Evolutionary conservation across 805 yeast genomes (phyloP).

Genomic region (Yamadazyma sp.): DNA sequence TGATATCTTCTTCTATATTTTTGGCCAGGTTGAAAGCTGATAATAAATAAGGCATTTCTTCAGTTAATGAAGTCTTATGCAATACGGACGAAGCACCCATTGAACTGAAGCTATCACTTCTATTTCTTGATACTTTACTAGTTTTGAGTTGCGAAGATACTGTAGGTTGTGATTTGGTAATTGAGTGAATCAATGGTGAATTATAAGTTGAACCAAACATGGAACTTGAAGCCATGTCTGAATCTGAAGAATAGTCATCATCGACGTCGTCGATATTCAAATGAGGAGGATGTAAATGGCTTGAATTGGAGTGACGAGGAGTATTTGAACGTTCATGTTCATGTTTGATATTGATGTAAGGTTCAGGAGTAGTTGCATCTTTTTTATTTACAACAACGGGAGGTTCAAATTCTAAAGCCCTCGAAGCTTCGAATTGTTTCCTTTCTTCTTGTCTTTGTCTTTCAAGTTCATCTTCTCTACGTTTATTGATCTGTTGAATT

Average conservation of each 20-base stretch:
- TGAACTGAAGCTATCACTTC: constrained; percentile 28
- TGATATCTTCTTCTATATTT: constrained; percentile 50
- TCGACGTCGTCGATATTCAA: constrained; percentile 10
- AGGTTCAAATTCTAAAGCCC: neutral
- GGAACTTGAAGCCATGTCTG: constrained; percentile 21
- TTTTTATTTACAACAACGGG: neutral
- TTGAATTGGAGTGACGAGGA: neutral
- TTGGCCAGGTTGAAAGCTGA: constrained; percentile 65
- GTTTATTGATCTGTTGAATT: constrained; percentile 6
- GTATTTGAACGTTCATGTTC: neutral
- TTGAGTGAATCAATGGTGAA: constrained; percentile 40
- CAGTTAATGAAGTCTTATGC: constrained; percentile 53
- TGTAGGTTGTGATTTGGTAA: constrained; percentile 23
- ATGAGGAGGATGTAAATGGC: neutral
- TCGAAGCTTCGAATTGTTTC: neutral
- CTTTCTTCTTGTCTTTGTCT: neutral
- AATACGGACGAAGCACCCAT: constrained; percentile 34
- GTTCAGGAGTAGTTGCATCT: constrained; percentile 2
- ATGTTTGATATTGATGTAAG: constrained; percentile 4
- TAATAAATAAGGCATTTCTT: constrained; percentile 64
- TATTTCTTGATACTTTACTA: constrained; percentile 4
- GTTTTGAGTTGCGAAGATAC: constrained; percentile 3
- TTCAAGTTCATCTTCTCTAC: constrained; percentile 1
- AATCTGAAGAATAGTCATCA: constrained; percentile 23
- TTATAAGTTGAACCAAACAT: constrained; percentile 17